phyloP scores from a whole-genome alignment of 768 basidiomycete species.

The Suillus weaverae region DNA sequence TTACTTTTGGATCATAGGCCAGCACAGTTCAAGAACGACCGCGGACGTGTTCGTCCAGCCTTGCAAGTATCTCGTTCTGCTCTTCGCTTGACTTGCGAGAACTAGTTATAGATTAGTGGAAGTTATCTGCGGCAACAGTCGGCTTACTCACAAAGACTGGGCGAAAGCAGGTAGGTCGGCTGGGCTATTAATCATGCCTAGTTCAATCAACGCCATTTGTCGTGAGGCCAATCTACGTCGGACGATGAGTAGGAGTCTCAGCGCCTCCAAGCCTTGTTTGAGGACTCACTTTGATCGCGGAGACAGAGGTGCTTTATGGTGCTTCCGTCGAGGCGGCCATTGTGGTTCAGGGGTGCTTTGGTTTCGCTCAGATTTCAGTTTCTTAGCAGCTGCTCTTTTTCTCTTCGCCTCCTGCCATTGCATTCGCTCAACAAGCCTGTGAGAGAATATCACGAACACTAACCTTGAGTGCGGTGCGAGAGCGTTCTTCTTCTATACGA shows the following conservation, averaged over 20 bases:
- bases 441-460: slow-evolving; percentile 6
- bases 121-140: background rate
- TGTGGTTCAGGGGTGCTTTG: slow-evolving; percentile 31
- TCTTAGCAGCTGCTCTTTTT: slow-evolving; percentile 23
- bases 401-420: slow-evolving; percentile 27
- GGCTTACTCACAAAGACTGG: slow-evolving; percentile 56
- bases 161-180: slow-evolving; percentile 59
- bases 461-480: slow-evolving; percentile 54
- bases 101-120: slow-evolving; percentile 26
- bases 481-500: slow-evolving; percentile 64
- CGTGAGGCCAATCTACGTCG: slow-evolving; percentile 49
- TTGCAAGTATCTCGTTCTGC: slow-evolving; percentile 41
- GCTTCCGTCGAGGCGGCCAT: slow-evolving; percentile 68
- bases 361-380: slow-evolving; percentile 17
- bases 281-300: slow-evolving; percentile 52
- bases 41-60: slow-evolving; percentile 39
- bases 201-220: slow-evolving; percentile 59
- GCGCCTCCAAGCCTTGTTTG: background rate
- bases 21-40: slow-evolving; percentile 3
- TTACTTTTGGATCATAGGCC: background rate
- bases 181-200: slow-evolving; percentile 56
- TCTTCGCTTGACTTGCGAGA: slow-evolving; percentile 42
- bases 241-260: slow-evolving; percentile 2
- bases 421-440: slow-evolving; percentile 6
- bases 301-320: slow-evolving; percentile 49